A percentile compares a stretch with the other conserved stretches of the same genome.
These are phyloP conservation scores for Colletotrichum sp. DNA, from an alignment of 2,329 filamentous ascomycete genomes.

Conservation along the genomic window DNA sequence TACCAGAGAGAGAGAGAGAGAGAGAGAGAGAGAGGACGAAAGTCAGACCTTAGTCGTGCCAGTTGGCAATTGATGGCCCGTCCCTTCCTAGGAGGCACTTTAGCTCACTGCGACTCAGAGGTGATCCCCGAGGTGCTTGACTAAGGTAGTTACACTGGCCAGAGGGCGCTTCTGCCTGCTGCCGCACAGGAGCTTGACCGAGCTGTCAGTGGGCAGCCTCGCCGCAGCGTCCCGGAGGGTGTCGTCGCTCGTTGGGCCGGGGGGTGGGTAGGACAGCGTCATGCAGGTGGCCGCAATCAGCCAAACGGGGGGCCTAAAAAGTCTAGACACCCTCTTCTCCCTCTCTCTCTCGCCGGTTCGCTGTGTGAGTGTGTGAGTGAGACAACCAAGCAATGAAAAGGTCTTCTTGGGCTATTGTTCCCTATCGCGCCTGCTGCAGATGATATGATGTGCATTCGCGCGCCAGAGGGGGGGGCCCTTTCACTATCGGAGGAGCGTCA, in stretches of 20 bases:
- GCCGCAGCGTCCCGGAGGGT: neutral
- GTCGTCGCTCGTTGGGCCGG: neutral
- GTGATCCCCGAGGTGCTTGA: neutral
- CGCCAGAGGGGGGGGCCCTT: neutral
- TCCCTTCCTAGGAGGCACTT: neutral
- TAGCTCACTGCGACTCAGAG: neutral
- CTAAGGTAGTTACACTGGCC: neutral
- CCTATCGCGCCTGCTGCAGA: neutral
- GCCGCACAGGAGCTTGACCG: conserved; percentile 4
- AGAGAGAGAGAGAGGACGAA: neutral
- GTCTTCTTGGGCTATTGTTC: neutral
- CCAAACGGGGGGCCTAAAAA: conserved; percentile 15
- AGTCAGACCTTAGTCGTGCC: neutral
- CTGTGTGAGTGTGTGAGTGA: neutral
- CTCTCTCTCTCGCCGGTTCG: neutral
- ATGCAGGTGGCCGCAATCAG: conserved; percentile 30
- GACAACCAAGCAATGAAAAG: neutral
- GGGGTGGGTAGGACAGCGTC: conserved; percentile 25
- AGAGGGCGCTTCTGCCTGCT: neutral
- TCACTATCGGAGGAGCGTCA: neutral
- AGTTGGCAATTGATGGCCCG: conserved; percentile 1
- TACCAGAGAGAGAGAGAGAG: no score
- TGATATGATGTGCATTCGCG: neutral
- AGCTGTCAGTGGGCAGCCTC: neutral
- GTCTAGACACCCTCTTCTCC: neutral